phyloP scores from a whole-genome alignment of 176 grass and related monocot species.

The Triticum dicoccoides region DNA sequence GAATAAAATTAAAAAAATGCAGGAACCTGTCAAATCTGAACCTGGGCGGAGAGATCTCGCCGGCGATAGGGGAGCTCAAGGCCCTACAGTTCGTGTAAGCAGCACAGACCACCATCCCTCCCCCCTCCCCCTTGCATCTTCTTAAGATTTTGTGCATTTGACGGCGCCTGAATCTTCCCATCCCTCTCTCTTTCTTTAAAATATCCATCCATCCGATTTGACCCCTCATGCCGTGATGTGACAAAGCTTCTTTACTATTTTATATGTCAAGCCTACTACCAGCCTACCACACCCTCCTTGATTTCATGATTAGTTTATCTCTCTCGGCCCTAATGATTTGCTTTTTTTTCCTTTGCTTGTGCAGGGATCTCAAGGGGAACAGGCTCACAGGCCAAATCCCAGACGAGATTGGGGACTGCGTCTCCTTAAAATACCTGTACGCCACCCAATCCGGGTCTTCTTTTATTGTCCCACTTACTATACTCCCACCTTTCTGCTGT shows the following conservation, averaged over 20 bases:
- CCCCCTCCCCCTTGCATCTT: background rate
- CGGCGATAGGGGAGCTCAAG: slow-evolving; percentile 74
- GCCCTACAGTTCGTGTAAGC: slow-evolving; percentile 69
- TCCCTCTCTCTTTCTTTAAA: slow-evolving; percentile 24
- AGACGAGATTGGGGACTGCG: slow-evolving; percentile 95
- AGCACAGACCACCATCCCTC: too few relatives aligned
- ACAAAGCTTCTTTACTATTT: slow-evolving; percentile 37
- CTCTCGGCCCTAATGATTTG: slow-evolving; percentile 39
- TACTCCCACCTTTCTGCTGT: slow-evolving; percentile 16
- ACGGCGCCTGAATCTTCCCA: slow-evolving; percentile 8
- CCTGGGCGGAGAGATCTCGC: slow-evolving; percentile 95
- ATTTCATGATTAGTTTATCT: slow-evolving; percentile 39
- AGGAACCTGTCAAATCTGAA: slow-evolving; percentile 97
- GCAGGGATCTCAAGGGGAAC: slow-evolving; percentile 95
- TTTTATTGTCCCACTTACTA: slow-evolving; percentile 26
- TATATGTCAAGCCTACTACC: slow-evolving; percentile 7
- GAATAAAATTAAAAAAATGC: background rate
- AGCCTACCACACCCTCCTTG: background rate
- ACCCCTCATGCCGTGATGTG: slow-evolving; percentile 36
- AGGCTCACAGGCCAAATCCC: slow-evolving; percentile 89
- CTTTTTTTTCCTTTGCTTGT: slow-evolving; percentile 24
- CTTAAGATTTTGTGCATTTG: slow-evolving; percentile 37
- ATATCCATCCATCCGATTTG: slow-evolving; percentile 40
- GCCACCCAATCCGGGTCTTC: slow-evolving; percentile 21
- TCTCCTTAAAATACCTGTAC: slow-evolving; percentile 86